These are phyloP conservation scores for Oryza meyeriana DNA, from an alignment of 176 grass and related monocot genomes.

Conservation along the genomic window DNA sequence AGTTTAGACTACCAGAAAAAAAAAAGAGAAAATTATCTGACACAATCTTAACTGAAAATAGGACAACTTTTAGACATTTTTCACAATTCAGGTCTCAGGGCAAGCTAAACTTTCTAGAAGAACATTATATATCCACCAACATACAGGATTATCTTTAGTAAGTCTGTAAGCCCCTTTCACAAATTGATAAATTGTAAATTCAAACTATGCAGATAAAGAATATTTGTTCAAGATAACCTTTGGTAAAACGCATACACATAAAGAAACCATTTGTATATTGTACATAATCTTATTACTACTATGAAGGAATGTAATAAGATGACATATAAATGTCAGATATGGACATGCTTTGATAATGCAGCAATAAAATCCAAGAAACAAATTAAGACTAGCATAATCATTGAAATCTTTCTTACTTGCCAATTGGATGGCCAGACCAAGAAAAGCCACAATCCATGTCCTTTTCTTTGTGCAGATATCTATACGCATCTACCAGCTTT, in stretches of 20 bases:
- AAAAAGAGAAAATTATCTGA: neutral
- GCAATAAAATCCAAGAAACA: neutral
- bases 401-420: slow-evolving; percentile 71
- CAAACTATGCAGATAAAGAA: neutral
- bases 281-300: too few species aligned
- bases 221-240: neutral
- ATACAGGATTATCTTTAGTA: slow-evolving; percentile 8
- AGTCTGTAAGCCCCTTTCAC: neutral
- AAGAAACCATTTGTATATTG: slow-evolving; percentile 8
- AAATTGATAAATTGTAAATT: slow-evolving; percentile 14
- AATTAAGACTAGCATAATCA: neutral
- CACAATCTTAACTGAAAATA: neutral
- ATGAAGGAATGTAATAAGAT: neutral
- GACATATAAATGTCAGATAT: neutral
- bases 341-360: slow-evolving; percentile 1
- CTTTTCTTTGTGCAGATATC: slow-evolving; percentile 85
- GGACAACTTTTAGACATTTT: neutral
- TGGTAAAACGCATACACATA: neutral
- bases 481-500: slow-evolving; percentile 93
- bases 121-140: slow-evolving; percentile 5
- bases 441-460: slow-evolving; percentile 83
- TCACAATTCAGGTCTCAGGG: neutral
- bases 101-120: neutral
- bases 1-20: neutral
- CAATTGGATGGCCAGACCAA: slow-evolving; percentile 89